Evolutionary conservation across 2,329 filamentous ascomycete species (phyloP), one percentile per base, ranked within the genome.

Genomic region (Fusarium scirpi): DNA sequence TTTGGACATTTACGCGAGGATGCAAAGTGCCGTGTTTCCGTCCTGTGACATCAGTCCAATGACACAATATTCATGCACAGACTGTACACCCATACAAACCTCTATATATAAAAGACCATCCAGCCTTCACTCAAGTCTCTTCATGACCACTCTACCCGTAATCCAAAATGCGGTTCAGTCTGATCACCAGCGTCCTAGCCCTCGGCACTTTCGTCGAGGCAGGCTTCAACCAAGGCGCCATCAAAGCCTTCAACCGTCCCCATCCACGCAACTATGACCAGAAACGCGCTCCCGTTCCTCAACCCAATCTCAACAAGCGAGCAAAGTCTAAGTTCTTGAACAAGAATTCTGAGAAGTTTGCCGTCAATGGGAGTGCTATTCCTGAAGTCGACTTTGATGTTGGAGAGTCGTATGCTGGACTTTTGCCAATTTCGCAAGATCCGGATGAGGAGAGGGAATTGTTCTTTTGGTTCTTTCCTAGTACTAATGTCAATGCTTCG

Each of bases 381-480:
- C 92, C 92, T 0, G 89, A 92, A 20, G 89, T 94, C 1, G 76
- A 85, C 27, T 94, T 92, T 65, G 91, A 94, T 66, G 81, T 92
- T 44, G 86, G 87, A 57, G 89, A 91, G 78, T 89, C 86, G 0
- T 91, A 91, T 70, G 86, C 89, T n/a, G 89, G 89, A 20, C 76
- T 87, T 20, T 76, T 91, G 29, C 88, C 90, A 8, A 87, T 91
- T 55, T 85, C 84, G 3, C 79, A 81, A 40, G 75, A 82, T 18
- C 77, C 81, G 0, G 76, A 85, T 40, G 88, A 88, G 75, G 80
- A 79, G 1, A 78, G 84, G 41, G 78, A 90, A 66, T 77, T 91
- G 2, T 91, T 86, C 78, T 92, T 90, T 74, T 91, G 88, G 88
- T 91, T 91, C 80, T 91, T 90, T 61, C 89, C 89, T 0, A 86